These are phyloP conservation scores for Zymoseptoria tritici DNA, from an alignment of 2,329 filamentous ascomycete genomes.

Conservation along the genomic window DNA sequence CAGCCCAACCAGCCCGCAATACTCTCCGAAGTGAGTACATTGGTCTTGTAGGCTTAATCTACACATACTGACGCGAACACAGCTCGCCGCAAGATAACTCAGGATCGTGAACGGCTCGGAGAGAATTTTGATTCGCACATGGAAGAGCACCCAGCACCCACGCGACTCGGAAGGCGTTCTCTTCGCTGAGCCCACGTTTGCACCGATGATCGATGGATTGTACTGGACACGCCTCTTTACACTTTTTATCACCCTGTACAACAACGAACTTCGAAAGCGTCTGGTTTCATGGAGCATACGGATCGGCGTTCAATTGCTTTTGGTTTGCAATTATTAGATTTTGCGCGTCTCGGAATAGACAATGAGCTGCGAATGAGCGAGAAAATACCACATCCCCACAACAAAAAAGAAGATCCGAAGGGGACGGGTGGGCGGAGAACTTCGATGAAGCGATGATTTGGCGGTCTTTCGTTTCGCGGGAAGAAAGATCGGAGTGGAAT, in stretches of 20 bases:
- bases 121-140: conserved; percentile 2
- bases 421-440: background rate
- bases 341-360: conserved; percentile 11
- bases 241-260: conserved; percentile 10
- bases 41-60: background rate
- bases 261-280: conserved; percentile 15
- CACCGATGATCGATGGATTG: background rate
- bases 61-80: background rate
- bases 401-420: background rate
- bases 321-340: background rate
- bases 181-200: conserved; percentile 30
- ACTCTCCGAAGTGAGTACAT: conserved; percentile 41
- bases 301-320: conserved; percentile 10
- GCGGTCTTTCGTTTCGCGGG: background rate
- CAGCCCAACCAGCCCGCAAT: conserved; percentile 46
- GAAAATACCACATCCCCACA: background rate
- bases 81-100: conserved; percentile 26
- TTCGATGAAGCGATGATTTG: background rate
- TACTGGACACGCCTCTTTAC: background rate
- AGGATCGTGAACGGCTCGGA: background rate
- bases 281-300: conserved; percentile 10
- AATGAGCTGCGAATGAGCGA: conserved; percentile 5
- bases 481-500: background rate
- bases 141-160: conserved; percentile 4
- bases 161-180: conserved; percentile 21